These are phyloP conservation scores for Zizania palustris DNA, from an alignment of 202 grass and related monocot species.

Conservation along the genomic window DNA sequence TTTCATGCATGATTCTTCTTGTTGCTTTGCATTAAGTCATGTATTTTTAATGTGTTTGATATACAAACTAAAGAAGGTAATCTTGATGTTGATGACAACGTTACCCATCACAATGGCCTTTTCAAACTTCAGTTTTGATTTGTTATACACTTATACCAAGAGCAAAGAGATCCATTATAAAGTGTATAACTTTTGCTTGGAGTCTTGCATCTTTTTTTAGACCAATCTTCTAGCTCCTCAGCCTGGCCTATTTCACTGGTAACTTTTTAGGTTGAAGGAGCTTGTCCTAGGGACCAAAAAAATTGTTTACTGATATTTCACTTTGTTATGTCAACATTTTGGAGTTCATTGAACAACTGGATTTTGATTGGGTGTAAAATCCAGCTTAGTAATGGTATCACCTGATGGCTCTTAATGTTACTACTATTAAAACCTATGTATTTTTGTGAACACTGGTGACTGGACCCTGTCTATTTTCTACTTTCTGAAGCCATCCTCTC, in stretches of 20 bases:
- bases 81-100: slow-evolving; percentile 11
- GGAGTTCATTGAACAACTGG: slow-evolving; percentile 5
- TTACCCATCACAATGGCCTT: slow-evolving; percentile 27
- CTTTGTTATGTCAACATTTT: slow-evolving; percentile 15
- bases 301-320: background rate
- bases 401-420: slow-evolving; percentile 13
- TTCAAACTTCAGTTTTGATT: slow-evolving; percentile 1
- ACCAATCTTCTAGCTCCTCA: slow-evolving; percentile 25
- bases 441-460: slow-evolving; percentile 10
- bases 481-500: slow-evolving; percentile 23
- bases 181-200: background rate
- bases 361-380: background rate
- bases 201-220: slow-evolving; percentile 28
- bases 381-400: slow-evolving; percentile 1
- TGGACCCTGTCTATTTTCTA: slow-evolving; percentile 31
- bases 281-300: slow-evolving; percentile 12
- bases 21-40: background rate
- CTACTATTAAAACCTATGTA: background rate
- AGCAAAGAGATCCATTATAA: slow-evolving; percentile 19
- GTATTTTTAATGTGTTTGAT: slow-evolving; percentile 13
- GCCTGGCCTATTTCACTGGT: background rate
- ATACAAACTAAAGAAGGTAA: slow-evolving; percentile 12
- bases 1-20: slow-evolving; percentile 30
- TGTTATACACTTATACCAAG: background rate
- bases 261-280: slow-evolving; percentile 22